These are phyloP conservation scores for Neurospora sublineolata DNA, from an alignment of 495 filamentous ascomycete genomes.

Conservation along the genomic window DNA sequence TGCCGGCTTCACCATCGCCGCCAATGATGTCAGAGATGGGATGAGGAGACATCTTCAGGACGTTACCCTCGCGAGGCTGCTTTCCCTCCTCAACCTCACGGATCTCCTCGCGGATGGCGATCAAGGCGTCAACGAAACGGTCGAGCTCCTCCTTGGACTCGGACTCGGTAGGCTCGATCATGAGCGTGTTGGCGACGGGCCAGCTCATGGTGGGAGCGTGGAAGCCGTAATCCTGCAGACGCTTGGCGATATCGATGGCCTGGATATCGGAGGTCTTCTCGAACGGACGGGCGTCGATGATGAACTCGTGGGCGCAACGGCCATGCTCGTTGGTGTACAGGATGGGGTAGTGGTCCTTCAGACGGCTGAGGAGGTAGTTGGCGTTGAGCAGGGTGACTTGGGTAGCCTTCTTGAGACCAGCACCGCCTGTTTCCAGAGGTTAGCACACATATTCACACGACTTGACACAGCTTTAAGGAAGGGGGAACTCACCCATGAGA, in stretches of 20 bases:
- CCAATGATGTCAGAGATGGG: conserved; percentile 68
- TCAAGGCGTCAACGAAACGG: conserved; percentile 85
- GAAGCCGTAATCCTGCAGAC: conserved; percentile 96
- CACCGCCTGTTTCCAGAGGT: conserved; percentile 39
- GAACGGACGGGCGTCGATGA: conserved; percentile 81
- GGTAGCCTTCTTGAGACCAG: conserved; percentile 86
- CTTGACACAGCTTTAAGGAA: neutral
- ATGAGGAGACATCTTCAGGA: conserved; percentile 88
- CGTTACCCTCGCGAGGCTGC: conserved; percentile 69
- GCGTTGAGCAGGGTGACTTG: conserved; percentile 92
- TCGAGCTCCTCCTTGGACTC: conserved; percentile 91
- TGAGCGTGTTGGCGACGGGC: conserved; percentile 91
- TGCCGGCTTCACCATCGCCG: conserved; percentile 34
- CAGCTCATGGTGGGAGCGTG: conserved; percentile 98
- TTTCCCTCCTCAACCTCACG: conserved; percentile 70
- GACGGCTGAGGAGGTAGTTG: conserved; percentile 90
- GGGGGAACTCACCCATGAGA: conserved; percentile 62
- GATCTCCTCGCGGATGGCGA: conserved; percentile 83
- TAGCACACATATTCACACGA: conserved; percentile 2
- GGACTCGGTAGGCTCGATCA: conserved; percentile 97
- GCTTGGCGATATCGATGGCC: conserved; percentile 95
- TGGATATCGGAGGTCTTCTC: conserved; percentile 78
- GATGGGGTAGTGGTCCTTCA: conserved; percentile 82
- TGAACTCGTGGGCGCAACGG: conserved; percentile 96
- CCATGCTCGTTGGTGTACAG: conserved; percentile 83